These are phyloP conservation scores for Tylopilus rubrobrunneus DNA, from an alignment of 768 basidiomycete species.

Conservation along the genomic window DNA sequence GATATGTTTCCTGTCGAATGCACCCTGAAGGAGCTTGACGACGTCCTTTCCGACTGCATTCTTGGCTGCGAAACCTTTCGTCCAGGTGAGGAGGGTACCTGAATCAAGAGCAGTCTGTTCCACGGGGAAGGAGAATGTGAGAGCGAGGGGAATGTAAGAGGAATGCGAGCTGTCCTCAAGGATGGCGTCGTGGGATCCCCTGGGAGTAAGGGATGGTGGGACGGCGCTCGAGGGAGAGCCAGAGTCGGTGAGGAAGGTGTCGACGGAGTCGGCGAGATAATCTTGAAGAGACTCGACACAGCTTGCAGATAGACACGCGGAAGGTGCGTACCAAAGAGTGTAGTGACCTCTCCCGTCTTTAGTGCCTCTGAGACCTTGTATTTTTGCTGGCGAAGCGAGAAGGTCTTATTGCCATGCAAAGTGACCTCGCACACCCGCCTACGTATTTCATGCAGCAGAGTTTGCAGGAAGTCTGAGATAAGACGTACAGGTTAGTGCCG, in stretches of 20 bases:
- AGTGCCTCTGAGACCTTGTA: conserved; percentile 92
- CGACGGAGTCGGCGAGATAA: conserved; percentile 96
- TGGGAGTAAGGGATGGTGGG: conserved; percentile 24
- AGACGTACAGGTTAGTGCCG: conserved; percentile 89
- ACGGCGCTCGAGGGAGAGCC: conserved; percentile 26
- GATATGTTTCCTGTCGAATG: conserved; percentile 88
- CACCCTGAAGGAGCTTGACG: conserved; percentile 85
- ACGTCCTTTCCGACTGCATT: conserved; percentile 89
- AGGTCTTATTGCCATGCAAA: conserved; percentile 86
- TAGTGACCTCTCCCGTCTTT: conserved; percentile 87
- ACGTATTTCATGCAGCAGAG: conserved; percentile 4
- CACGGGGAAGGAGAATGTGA: conserved; percentile 98
- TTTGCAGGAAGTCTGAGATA: background rate
- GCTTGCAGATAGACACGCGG: background rate
- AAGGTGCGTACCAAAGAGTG: conserved; percentile 68
- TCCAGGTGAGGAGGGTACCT: conserved; percentile 92
- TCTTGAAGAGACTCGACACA: conserved; percentile 46
- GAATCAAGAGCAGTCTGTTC: conserved; percentile 91
- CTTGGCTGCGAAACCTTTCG: conserved; percentile 91
- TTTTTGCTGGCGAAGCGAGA: conserved; percentile 89
- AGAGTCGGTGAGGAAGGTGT: conserved; percentile 78
- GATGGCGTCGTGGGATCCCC: conserved; percentile 11
- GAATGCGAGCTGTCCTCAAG: conserved; percentile 28
- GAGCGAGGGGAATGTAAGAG: conserved; percentile 65
- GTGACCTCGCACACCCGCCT: conserved; percentile 95